Evolutionary conservation across 208 protist genomes (phyloP), one percentile per base, ranked within the genome.

Genomic region (Phytomonas francai): DNA sequence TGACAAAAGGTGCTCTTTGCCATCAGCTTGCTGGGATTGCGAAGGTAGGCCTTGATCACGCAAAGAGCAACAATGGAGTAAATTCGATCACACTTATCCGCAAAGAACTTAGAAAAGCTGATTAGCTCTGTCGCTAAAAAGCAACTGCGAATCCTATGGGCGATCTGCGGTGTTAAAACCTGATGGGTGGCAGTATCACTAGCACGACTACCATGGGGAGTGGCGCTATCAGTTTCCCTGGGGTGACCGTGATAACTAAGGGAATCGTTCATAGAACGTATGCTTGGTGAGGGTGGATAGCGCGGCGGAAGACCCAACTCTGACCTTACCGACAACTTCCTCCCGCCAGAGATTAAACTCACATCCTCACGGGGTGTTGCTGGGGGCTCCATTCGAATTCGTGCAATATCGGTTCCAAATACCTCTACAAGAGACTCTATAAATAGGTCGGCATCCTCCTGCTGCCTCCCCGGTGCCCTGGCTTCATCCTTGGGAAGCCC

Each of bases 31-130:
- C 45, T 67, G 2, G 33, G 34, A 67, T 67, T 65, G 56, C 71
- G 60, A 33, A 68, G 79, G 73, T 92, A 93, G 27, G 80, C 84
- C 4, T 79, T 66, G 28, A 95, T 49, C 87, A 93, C 93, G 68
- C 81, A 88, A 25, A 93, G 79, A 12, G 85, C 75, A 19, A 86
- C 87, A 9, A 95, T 66, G 54, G 82, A 76, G 73, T 93, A 93
- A 31, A 93, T 79, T 45, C 87, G 79, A 71, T 95, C 90, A 64
- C 90, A 95, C 67, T 84, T 80, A 22, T 91, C 79, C 51, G 84
- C 76, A 36, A 89, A 71, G 62, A 85, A 92, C 64, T 73, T 59
- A 3, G 76, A 69, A 28, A 93, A 58, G 28, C 78, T 72, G 22
- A 79, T 77, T 54, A 93, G 65, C 59, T 86, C 73, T 12, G 66